phyloP scores from a whole-genome alignment of 208 protist species.

The Acanthamoeba healyi region DNA sequence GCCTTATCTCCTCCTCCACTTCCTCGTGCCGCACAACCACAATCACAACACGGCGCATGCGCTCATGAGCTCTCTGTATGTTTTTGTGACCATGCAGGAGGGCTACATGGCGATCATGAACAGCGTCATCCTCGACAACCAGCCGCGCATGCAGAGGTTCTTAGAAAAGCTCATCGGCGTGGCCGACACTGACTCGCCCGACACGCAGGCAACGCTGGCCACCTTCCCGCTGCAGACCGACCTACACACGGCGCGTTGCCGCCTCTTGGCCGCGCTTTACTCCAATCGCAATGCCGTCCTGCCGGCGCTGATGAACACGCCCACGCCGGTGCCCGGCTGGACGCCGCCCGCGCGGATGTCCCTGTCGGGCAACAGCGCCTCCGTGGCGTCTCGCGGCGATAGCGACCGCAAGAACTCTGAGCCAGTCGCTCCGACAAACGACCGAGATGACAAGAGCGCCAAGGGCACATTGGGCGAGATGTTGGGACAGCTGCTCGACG shows the following conservation, averaged over 20 bases:
- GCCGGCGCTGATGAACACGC: neutral
- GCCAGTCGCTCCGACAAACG: neutral
- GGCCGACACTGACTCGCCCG: neutral
- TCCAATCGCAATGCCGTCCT: neutral
- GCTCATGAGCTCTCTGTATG: neutral
- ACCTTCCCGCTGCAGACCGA: constrained; percentile 1
- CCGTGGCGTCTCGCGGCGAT: neutral
- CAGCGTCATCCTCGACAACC: constrained; percentile 55
- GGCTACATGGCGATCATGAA: constrained; percentile 73
- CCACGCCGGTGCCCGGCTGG: constrained; percentile 22
- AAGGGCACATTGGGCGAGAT: constrained; percentile 33
- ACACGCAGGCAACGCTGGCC: neutral
- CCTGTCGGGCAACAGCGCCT: neutral
- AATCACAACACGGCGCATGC: too few relatives aligned
- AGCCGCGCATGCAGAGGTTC: constrained; percentile 59
- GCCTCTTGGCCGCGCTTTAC: constrained; percentile 14
- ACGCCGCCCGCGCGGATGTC: constrained; percentile 10
- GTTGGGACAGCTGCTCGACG: constrained; percentile 20
- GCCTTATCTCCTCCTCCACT: too few relatives aligned
- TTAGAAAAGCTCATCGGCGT: constrained; percentile 9
- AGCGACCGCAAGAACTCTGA: neutral
- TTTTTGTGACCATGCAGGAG: neutral
- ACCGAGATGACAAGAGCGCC: neutral
- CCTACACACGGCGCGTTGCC: constrained; percentile 1
- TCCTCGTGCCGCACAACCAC: too few relatives aligned